Conservation (phyloP, 768 basidiomycete species). For the Russula earlei region DNA sequence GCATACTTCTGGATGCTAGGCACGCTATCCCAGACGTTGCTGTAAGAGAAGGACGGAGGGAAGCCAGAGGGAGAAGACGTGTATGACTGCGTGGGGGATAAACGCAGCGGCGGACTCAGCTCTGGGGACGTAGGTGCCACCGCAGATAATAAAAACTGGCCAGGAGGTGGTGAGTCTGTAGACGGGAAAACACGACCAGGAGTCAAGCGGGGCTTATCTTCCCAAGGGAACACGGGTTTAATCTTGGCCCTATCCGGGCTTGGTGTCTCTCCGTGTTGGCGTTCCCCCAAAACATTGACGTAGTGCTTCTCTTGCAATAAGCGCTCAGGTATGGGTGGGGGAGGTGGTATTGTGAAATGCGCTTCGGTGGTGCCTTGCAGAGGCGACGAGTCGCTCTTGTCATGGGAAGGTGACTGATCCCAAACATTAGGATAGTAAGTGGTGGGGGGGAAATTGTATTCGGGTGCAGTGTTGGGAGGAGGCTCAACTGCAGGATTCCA, state of each 20-base stretch:
- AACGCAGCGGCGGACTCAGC: conserved; percentile 21
- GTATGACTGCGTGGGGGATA: conserved; percentile 15
- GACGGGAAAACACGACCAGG: conserved; percentile 62
- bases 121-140: conserved; percentile 10
- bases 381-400: conserved; percentile 29
- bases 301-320: conserved; percentile 70
- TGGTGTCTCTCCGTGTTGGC: conserved; percentile 35
- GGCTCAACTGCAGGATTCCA: conserved; percentile 80
- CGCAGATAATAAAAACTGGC: conserved; percentile 14
- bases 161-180: conserved; percentile 21
- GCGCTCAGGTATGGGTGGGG: conserved; percentile 54
- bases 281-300: conserved; percentile 41
- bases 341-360: conserved; percentile 54
- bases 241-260: conserved; percentile 67
- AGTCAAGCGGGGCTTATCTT: conserved; percentile 55
- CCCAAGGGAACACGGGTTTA: conserved; percentile 91
- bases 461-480: conserved; percentile 55
- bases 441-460: conserved; percentile 55
- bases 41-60: conserved; percentile 51
- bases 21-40: conserved; percentile 79
- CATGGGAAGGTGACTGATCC: conserved; percentile 51
- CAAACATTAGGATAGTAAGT: conserved; percentile 81
- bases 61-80: conserved; percentile 35
- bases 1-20: conserved; percentile 76
- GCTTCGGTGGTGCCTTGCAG: conserved; percentile 23